A percentile compares a stretch with the other conserved stretches of the same genome.
Conservation (phyloP, 2,329 filamentous ascomycete genomes). For the Phoma sp. region DNA sequence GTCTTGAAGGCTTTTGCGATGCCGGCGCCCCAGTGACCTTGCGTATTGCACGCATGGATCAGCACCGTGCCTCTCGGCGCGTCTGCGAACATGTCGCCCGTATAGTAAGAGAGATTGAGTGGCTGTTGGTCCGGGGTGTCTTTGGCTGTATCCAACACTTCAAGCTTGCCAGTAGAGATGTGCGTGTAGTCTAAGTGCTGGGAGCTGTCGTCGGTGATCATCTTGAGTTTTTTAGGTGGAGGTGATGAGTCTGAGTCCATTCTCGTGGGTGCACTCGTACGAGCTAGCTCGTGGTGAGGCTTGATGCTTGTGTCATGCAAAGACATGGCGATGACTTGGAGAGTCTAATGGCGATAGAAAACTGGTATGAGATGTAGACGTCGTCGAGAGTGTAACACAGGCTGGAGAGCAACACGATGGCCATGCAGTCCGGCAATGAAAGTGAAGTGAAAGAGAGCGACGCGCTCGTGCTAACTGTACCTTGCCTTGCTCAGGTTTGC, state of each 20-base stretch:
- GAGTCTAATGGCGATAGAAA: background rate
- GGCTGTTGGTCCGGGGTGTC: background rate
- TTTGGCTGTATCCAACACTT: background rate
- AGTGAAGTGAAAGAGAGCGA: background rate
- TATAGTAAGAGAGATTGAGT: constrained; percentile 29
- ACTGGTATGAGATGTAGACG: background rate
- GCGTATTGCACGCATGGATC: constrained; percentile 66
- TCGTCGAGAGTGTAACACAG: too few relatives aligned
- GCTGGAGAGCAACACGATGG: background rate
- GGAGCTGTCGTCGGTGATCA: background rate
- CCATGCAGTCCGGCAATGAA: background rate
- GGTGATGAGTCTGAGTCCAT: background rate
- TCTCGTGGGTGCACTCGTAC: background rate
- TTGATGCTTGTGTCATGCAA: background rate
- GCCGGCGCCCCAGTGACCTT: constrained; percentile 65
- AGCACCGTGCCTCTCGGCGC: constrained; percentile 59
- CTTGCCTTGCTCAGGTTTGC: background rate
- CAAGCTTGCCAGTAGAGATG: constrained; percentile 4
- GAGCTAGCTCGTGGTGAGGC: background rate
- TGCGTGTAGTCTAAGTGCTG: constrained; percentile 21
- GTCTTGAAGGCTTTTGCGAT: constrained; percentile 60
- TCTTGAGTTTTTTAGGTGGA: background rate
- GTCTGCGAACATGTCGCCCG: constrained; percentile 58
- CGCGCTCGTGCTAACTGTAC: background rate
- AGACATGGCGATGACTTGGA: background rate